Evolutionary conservation across 305 asterid species (phyloP).

Genomic region (Solanum chacoense): DNA sequence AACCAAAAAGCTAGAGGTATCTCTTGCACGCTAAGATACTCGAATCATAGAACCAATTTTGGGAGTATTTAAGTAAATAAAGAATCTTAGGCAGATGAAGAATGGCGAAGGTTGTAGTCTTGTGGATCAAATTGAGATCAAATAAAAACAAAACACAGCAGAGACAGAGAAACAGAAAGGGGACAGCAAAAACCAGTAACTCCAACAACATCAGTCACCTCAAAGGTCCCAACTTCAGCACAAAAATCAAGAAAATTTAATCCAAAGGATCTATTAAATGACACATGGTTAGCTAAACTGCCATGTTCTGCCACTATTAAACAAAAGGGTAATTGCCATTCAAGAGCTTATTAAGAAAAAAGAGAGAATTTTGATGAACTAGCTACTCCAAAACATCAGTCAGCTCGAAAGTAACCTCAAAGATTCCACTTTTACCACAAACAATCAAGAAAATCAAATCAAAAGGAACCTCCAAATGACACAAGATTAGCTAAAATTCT

Average conservation of each 20-base stretch:
- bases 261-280: neutral
- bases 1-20: neutral
- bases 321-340: neutral
- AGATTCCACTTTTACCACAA: neutral
- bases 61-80: neutral
- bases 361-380: neutral
- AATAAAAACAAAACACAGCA: neutral
- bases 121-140: neutral
- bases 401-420: neutral
- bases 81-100: neutral
- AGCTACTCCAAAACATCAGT: neutral
- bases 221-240: neutral
- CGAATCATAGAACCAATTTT: neutral
- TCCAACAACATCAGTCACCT: neutral
- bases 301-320: neutral
- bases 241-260: neutral
- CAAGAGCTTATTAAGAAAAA: neutral
- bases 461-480: neutral
- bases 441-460: neutral
- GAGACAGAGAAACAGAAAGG: neutral
- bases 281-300: neutral
- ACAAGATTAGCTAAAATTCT: neutral
- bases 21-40: neutral
- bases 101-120: neutral
- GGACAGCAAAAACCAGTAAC: neutral